A percentile compares a stretch with the other conserved stretches of the same genome.
Conservation (phyloP, 1,284 basidiomycete genomes). For the Ustilago nuda region DNA sequence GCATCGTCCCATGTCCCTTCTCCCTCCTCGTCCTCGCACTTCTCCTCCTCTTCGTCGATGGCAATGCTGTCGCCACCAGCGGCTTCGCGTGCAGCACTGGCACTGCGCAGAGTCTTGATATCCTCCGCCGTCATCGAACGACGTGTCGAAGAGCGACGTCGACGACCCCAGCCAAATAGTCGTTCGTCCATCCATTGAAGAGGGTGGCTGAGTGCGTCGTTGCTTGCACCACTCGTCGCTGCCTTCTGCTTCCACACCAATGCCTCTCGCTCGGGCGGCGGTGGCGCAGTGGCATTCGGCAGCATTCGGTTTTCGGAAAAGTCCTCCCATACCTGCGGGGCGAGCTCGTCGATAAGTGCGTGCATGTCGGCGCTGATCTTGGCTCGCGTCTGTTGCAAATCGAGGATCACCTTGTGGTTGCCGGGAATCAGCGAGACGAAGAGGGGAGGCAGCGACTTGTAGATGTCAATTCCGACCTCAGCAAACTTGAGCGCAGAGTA, state of each 20-base stretch:
- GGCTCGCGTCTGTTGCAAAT: constrained; percentile 82
- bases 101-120: constrained; percentile 31
- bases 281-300: constrained; percentile 52
- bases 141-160: constrained; percentile 49
- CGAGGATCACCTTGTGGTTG: constrained; percentile 85
- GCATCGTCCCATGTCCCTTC: constrained; percentile 44
- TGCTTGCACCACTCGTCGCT: constrained; percentile 30
- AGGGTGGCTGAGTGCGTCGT: constrained; percentile 64
- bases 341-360: constrained; percentile 84
- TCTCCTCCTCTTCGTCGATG: constrained; percentile 33
- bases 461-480: constrained; percentile 97
- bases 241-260: constrained; percentile 57
- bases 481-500: constrained; percentile 97
- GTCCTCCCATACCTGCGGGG: constrained; percentile 66
- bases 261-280: constrained; percentile 51
- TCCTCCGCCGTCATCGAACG: constrained; percentile 46
- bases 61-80: constrained; percentile 17
- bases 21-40: constrained; percentile 29
- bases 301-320: constrained; percentile 64
- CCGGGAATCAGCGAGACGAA: constrained; percentile 90
- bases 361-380: constrained; percentile 87
- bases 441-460: constrained; percentile 95
- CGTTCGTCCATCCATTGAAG: constrained; percentile 86
- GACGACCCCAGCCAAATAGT: constrained; percentile 82
- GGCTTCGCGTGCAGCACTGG: constrained; percentile 17